Percentiles rank a stretch among this genome's conserved stretches.
phyloP scores from a whole-genome alignment of 1,139 yeast genomes.

The Hemisphaericaspora xylanilytica region DNA sequence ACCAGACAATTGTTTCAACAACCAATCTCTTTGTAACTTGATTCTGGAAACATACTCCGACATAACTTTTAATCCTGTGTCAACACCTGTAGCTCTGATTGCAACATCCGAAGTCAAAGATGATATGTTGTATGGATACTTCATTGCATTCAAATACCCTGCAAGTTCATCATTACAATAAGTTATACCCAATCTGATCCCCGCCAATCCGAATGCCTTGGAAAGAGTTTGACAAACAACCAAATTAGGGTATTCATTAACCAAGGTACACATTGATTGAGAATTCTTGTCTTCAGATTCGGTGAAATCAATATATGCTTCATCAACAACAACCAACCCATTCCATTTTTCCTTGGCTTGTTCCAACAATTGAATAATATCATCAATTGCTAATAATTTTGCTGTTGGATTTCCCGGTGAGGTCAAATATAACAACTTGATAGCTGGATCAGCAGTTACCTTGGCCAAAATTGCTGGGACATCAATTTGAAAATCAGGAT shows the following conservation, averaged over 20 bases:
- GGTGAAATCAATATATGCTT: slow-evolving; percentile 90
- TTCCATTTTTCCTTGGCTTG: slow-evolving; percentile 51
- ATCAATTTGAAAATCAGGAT: slow-evolving; percentile 65
- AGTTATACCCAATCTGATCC: slow-evolving; percentile 84
- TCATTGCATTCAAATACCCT: slow-evolving; percentile 74
- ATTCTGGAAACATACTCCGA: slow-evolving; percentile 49
- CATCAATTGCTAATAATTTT: slow-evolving; percentile 48
- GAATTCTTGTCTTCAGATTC: slow-evolving; percentile 15
- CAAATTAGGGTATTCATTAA: slow-evolving; percentile 75
- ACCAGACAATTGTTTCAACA: slow-evolving; percentile 52
- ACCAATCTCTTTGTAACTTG: slow-evolving; percentile 50
- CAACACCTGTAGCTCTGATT: slow-evolving; percentile 60
- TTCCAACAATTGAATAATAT: slow-evolving; percentile 51
- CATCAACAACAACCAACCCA: slow-evolving; percentile 86
- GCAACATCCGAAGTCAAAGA: slow-evolving; percentile 79
- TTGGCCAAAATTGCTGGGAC: slow-evolving; percentile 52
- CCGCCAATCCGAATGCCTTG: slow-evolving; percentile 94
- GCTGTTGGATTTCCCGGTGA: slow-evolving; percentile 99
- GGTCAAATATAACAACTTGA: slow-evolving; percentile 81
- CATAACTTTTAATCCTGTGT: slow-evolving; percentile 59
- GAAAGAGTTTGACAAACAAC: slow-evolving; percentile 91
- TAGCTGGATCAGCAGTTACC: slow-evolving; percentile 53
- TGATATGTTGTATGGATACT: slow-evolving; percentile 94
- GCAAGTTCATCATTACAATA: slow-evolving; percentile 63
- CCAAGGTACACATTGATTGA: slow-evolving; percentile 76